Base-by-base conservation (phyloP, 2,329 filamentous ascomycete genomes). In the Aspergillus eucalypticola region DNA sequence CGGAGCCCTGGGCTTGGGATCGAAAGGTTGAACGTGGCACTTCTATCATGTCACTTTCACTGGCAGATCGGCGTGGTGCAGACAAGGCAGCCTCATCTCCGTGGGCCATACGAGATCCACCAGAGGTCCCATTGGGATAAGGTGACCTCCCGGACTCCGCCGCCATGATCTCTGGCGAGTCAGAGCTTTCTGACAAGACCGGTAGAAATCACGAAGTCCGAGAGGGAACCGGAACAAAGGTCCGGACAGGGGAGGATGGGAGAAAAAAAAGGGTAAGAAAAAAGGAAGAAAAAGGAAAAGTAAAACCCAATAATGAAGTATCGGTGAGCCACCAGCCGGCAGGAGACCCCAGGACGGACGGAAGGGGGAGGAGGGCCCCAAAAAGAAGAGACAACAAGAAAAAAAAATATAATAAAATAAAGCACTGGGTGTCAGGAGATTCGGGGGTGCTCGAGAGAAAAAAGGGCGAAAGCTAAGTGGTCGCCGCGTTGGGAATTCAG, bases 121-220 rank as follows among this genome's bases (percentile, higher is more conserved):
- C 67, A 66, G 71, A 67, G 54, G 64, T 66, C 62, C 69, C 71
- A 57, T 73, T 69, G 63, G 67, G 66, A 67, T 67, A 68, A 68
- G 73, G 71, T 71, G 67, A 69, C 71, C 73, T 73, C 69, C 74
- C 72, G 68, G 72, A 73, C 64, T 74, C 72, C 68, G 71, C 70
- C 66, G 70, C 67, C 71, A 75, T 75, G 69, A 63, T 67, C 65
- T 55, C 60, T 65, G 64, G 66, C 67, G 63, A 68, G 66, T 68
- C 67, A 72, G 65, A 56, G 53, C 63, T 53, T 51, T 56, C 67
- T 69, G 70, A 73, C 68, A 61, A 66, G 64, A 70, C 61, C 61
- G 64, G 66, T 66, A 68, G 67, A 69, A 73, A 68, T 73, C 72
- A 75, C 71, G 65, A 69, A 67, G 72, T 68, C 73, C 71, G 66